These are phyloP conservation scores for Apiospora malaysiana DNA, from an alignment of 2,329 filamentous ascomycete genomes.

Conservation along the genomic window DNA sequence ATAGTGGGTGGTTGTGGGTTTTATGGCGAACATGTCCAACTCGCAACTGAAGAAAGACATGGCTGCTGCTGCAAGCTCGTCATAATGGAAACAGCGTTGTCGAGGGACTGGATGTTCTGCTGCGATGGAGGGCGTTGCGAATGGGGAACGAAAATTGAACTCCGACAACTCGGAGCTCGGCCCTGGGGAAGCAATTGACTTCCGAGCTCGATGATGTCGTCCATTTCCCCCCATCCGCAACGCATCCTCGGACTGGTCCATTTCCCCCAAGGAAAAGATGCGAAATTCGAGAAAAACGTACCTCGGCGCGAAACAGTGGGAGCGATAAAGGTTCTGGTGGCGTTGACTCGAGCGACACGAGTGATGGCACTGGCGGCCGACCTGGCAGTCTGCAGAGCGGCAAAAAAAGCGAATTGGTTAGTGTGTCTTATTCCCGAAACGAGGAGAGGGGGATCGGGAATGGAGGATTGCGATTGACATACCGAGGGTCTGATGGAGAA, in stretches of 20 bases:
- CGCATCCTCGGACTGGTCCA: neutral
- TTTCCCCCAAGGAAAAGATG: neutral
- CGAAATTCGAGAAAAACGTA: constrained; percentile 45
- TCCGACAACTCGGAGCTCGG: neutral
- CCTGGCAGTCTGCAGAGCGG: constrained; percentile 52
- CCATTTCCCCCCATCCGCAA: neutral
- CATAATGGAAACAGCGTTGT: neutral
- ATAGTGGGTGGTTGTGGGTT: no score
- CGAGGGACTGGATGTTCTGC: neutral
- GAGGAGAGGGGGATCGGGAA: constrained; percentile 24
- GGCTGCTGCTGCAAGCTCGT: neutral
- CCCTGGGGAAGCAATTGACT: neutral
- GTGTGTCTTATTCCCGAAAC: neutral
- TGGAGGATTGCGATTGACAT: constrained; percentile 40
- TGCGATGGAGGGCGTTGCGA: neutral
- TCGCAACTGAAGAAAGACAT: neutral
- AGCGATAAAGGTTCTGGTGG: constrained; percentile 63
- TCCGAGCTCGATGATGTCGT: constrained; percentile 9
- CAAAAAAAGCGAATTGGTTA: neutral
- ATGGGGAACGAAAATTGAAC: neutral
- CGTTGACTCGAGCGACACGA: constrained; percentile 54
- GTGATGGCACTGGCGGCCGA: constrained; percentile 56
- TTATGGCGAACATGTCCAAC: neutral
- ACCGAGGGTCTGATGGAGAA: constrained; percentile 62
- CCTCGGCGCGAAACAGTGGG: constrained; percentile 67